phyloP scores from a whole-genome alignment of 306 rosid species.

The Senna tora region DNA sequence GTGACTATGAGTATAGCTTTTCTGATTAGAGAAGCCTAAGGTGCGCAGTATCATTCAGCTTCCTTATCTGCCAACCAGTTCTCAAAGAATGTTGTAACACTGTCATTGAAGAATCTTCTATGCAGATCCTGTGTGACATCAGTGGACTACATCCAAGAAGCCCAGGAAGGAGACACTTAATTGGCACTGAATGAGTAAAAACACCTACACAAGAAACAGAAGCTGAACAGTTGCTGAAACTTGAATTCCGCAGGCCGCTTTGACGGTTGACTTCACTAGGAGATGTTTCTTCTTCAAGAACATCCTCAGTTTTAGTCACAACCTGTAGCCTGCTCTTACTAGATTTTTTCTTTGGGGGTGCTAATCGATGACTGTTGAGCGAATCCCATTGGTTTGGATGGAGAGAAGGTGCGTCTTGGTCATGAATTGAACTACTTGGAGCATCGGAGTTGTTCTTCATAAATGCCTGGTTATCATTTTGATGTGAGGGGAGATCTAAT shows the following conservation, averaged over 20 bases:
- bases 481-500: conserved; percentile 57
- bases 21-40: conserved; percentile 81
- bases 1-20: background rate
- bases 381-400: conserved; percentile 64
- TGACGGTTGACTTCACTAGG: conserved; percentile 62
- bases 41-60: conserved; percentile 86
- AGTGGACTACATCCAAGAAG: conserved; percentile 87
- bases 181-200: conserved; percentile 84
- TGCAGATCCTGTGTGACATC: conserved; percentile 82
- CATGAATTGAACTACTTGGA: conserved; percentile 62
- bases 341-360: conserved; percentile 69
- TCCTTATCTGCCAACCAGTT: conserved; percentile 97
- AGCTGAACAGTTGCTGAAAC: conserved; percentile 56
- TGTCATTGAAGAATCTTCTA: conserved; percentile 92
- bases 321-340: conserved; percentile 91
- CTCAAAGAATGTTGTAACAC: conserved; percentile 89
- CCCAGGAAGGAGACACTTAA: conserved; percentile 89
- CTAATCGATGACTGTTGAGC: conserved; percentile 64
- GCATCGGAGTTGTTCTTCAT: conserved; percentile 60
- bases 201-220: conserved; percentile 72
- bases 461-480: conserved; percentile 61
- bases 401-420: conserved; percentile 68
- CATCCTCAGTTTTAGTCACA: conserved; percentile 81
- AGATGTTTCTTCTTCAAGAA: conserved; percentile 67
- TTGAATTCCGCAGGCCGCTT: conserved; percentile 54